Evolutionary conservation across 1,139 yeast genomes (phyloP).

Genomic region (Hansenula sp.): DNA sequence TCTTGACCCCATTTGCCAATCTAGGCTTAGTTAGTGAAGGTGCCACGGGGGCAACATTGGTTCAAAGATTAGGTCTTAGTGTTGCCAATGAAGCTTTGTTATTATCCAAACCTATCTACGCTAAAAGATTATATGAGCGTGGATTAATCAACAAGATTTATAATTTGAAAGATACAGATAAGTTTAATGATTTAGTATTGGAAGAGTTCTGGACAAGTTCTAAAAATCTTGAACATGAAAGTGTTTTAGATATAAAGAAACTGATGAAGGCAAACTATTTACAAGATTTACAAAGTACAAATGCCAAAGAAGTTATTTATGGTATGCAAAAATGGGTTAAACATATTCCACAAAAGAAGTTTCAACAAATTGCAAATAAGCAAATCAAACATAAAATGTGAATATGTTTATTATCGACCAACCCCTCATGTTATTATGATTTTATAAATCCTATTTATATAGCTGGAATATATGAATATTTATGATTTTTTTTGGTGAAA

Average conservation of each 20-base stretch:
- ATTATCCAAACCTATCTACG: slow-evolving; percentile 62
- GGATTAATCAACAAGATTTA: slow-evolving; percentile 65
- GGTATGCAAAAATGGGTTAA: slow-evolving; percentile 70
- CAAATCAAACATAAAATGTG: slow-evolving; percentile 60
- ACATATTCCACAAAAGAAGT: slow-evolving; percentile 73
- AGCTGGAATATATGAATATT: not conserved
- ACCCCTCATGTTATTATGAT: too few species aligned
- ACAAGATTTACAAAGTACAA: slow-evolving; percentile 45
- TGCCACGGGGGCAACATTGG: slow-evolving; percentile 65
- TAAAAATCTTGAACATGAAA: slow-evolving; percentile 50
- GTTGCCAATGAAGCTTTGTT: slow-evolving; percentile 72
- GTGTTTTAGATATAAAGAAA: slow-evolving; percentile 60
- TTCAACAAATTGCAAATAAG: slow-evolving; percentile 51
- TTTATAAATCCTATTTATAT: too few species aligned
- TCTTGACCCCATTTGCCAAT: slow-evolving; percentile 77
- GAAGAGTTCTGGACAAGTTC: slow-evolving; percentile 43
- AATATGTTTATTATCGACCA: too few species aligned
- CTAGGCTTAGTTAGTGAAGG: slow-evolving; percentile 87
- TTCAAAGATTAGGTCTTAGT: slow-evolving; percentile 70
- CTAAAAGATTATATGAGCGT: slow-evolving; percentile 49
- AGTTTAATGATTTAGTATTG: slow-evolving; percentile 54
- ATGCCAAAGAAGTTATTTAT: slow-evolving; percentile 60
- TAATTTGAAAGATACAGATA: slow-evolving; percentile 43
- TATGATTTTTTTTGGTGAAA: too few species aligned
- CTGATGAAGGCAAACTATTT: slow-evolving; percentile 45